Conservation (phyloP, 1,284 basidiomycete species). For the Naganishia sp. region DNA sequence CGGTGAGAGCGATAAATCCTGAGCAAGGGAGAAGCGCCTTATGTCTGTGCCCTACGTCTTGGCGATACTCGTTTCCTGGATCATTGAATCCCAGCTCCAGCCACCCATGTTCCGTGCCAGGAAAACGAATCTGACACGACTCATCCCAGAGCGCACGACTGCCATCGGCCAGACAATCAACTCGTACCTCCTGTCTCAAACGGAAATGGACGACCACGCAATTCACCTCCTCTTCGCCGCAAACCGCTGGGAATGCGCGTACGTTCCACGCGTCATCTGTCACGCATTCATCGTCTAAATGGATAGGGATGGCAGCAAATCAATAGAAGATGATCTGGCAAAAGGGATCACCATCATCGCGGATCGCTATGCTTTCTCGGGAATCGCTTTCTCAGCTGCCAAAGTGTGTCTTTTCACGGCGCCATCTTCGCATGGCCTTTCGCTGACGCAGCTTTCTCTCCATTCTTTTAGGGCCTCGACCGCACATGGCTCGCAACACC, state of each 20-base stretch:
- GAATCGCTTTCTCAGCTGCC: slow-evolving; percentile 87
- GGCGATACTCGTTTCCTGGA: too few species aligned
- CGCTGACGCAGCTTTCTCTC: not conserved
- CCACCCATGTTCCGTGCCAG: not conserved
- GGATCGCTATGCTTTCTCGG: slow-evolving; percentile 96
- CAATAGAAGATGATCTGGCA: slow-evolving; percentile 64
- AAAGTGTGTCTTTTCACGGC: slow-evolving; percentile 60
- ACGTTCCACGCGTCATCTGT: slow-evolving; percentile 46
- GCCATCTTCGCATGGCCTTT: not conserved
- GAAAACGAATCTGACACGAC: too few species aligned
- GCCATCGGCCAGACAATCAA: slow-evolving; percentile 92
- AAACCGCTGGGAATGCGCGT: slow-evolving; percentile 95
- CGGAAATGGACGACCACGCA: slow-evolving; percentile 85
- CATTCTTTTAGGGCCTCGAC: slow-evolving; percentile 55
- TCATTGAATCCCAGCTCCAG: not conserved
- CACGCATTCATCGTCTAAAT: not conserved
- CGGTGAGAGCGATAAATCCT: too few species aligned
- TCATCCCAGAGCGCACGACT: slow-evolving; percentile 76
- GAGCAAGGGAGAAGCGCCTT: too few species aligned
- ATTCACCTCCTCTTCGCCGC: slow-evolving; percentile 95
- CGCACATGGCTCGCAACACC: slow-evolving; percentile 80
- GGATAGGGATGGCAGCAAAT: slow-evolving; percentile 57
- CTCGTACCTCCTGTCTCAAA: slow-evolving; percentile 77
- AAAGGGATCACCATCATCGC: slow-evolving; percentile 76
- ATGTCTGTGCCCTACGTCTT: too few species aligned